Percentiles rank a stretch among this genome's conserved stretches.
phyloP scores from a whole-genome alignment of 2,329 filamentous ascomycete genomes.

The Fusarium sp. region DNA sequence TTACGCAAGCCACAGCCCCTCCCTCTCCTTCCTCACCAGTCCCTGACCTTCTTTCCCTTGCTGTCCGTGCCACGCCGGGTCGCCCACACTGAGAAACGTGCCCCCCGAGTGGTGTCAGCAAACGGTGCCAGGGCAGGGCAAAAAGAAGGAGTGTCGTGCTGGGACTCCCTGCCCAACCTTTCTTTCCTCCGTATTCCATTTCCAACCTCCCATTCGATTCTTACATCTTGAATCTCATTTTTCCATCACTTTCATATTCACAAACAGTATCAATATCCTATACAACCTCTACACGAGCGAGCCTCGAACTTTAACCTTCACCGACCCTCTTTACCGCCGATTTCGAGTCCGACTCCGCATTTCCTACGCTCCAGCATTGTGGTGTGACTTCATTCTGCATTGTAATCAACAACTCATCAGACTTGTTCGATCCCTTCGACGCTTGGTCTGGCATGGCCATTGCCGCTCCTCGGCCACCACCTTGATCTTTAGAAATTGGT shows the following conservation, averaged over 20 bases:
- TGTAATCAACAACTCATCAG: constrained; percentile 12
- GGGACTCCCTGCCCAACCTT: constrained; percentile 41
- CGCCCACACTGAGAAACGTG: constrained; percentile 32
- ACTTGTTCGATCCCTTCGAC: constrained; percentile 7
- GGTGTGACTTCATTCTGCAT: constrained; percentile 49
- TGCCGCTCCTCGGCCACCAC: constrained; percentile 30
- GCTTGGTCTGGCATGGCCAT: constrained; percentile 40
- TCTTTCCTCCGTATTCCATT: constrained; percentile 29
- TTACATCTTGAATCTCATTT: constrained; percentile 12
- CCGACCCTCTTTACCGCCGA: constrained; percentile 25
- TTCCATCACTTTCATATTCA: constrained; percentile 6
- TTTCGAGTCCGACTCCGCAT: constrained; percentile 36
- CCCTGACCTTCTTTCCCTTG: constrained; percentile 17
- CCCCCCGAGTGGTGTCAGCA: constrained; percentile 36
- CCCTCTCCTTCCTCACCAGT: constrained; percentile 22
- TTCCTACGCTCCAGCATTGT: constrained; percentile 24
- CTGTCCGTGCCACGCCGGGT: constrained; percentile 29
- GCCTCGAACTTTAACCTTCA: not conserved
- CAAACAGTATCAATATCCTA: not conserved
- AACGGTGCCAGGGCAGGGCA: constrained; percentile 38
- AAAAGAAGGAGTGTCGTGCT: constrained; percentile 29
- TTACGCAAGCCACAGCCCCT: constrained; percentile 34
- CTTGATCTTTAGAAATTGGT: constrained; percentile 18
- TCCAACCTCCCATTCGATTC: constrained; percentile 19
- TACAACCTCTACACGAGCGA: not conserved